Evolutionary conservation across 805 yeast genomes (phyloP), one percentile per base, ranked within the genome.

Genomic region (Pichia occidentalis): DNA sequence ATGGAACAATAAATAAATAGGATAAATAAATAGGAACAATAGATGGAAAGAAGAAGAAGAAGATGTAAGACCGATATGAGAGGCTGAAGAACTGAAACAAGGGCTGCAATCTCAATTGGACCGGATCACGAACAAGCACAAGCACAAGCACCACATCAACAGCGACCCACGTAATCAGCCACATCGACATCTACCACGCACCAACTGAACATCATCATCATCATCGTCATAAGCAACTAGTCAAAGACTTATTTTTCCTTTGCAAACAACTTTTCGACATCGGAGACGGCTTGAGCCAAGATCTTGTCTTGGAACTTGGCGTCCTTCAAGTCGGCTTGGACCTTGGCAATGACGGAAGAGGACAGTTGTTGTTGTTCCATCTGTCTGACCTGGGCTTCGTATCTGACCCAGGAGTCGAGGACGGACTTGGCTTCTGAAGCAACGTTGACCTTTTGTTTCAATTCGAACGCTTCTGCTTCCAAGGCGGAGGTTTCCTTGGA

Each of bases 401-500:
- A 85, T 77, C 97, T 85, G 56, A 88, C 97, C 98, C 98, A 92
- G 12, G 97, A 86, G 70, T 92, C 98, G 61, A 92, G 78, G 45
- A 90, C 95, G 42, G 92, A 70, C 72, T 84, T 87, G 59, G 97
- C 97, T 73, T 87, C 95, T 47, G 70, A 54, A 42, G 95, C 90
- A 51, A 87, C 75, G 47, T 80, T 87, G 51, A 85, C 87, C 61
- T 80, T 67, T 74, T 92, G 98, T 73, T 87, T 83, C 64, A 85
- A 77, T 70, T 85, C 95, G 59, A 88, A 92, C 40, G 90, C 78
- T 68, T 86, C 77, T 49, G 96, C 94, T 76, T 92, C 98, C 59
- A 88, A 75, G 69, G 83, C 76, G 52, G 94, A 96, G 47, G 98
- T 90, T 71, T 92, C 96, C 73, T 86, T 88, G 46, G 98, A 90